Percentiles rank a stretch among this genome's conserved stretches.
Conservation (phyloP, 2,329 filamentous ascomycete genomes). For the Fusarium stilboides region DNA sequence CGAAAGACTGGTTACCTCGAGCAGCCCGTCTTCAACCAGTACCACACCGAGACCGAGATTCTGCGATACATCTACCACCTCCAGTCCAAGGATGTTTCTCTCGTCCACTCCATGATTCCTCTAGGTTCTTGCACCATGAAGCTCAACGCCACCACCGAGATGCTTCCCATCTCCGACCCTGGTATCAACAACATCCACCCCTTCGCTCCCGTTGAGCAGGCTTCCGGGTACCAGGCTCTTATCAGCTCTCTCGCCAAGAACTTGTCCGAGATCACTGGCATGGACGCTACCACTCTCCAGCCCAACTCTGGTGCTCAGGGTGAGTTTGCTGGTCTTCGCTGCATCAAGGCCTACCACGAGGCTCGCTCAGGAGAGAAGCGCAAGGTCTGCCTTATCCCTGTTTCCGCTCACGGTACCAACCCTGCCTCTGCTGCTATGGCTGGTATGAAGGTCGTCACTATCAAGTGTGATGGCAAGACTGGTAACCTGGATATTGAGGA, state of each 20-base stretch:
- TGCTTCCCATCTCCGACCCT: constrained; percentile 76
- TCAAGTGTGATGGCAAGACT: constrained; percentile 90
- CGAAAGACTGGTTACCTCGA: constrained; percentile 84
- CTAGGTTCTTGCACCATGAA: constrained; percentile 99
- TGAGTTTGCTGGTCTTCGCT: constrained; percentile 90
- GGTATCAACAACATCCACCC: constrained; percentile 79
- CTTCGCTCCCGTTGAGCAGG: constrained; percentile 76
- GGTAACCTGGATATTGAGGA: constrained; percentile 93
- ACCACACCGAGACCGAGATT: constrained; percentile 95
- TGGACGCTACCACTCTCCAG: constrained; percentile 89
- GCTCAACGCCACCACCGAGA: constrained; percentile 93
- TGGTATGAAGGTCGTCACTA: constrained; percentile 91
- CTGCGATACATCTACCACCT: constrained; percentile 94
- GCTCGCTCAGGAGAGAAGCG: constrained; percentile 72
- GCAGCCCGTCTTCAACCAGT: constrained; percentile 93
- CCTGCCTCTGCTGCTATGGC: constrained; percentile 96
- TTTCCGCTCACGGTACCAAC: constrained; percentile 96
- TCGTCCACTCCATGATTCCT: constrained; percentile 97
- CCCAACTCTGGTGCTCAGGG: constrained; percentile 97
- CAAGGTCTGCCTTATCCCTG: constrained; percentile 93
- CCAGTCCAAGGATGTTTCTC: constrained; percentile 92
- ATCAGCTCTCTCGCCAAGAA: constrained; percentile 81
- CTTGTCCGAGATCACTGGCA: constrained; percentile 87
- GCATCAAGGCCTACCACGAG: constrained; percentile 88
- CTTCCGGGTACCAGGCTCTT: constrained; percentile 78